A percentile compares a stretch with the other conserved stretches of the same genome.
Conservation (phyloP, 2,329 filamentous ascomycete species). For the Xylariomycetidae sp. region DNA sequence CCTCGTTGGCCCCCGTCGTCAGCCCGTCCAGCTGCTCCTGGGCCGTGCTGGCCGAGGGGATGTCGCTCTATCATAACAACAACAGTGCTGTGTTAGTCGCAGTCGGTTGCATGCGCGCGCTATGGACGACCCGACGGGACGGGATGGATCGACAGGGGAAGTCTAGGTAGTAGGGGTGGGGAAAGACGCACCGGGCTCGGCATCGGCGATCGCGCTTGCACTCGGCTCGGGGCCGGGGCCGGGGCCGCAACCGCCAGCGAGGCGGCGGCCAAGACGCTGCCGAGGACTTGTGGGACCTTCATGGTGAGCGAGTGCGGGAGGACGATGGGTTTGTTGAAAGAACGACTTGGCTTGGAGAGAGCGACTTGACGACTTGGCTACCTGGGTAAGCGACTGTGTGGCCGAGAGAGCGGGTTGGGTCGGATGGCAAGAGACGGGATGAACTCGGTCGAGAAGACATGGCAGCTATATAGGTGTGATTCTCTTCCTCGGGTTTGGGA, state of each 20-base stretch:
- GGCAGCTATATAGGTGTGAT: too few species aligned
- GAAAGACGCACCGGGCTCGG: conserved; percentile 4
- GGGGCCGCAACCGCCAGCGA: conserved; percentile 1
- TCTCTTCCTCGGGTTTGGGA: too few species aligned
- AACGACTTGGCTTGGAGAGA: too few species aligned
- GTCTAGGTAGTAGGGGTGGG: not conserved
- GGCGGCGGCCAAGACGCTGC: conserved; percentile 1
- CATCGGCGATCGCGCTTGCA: conserved; percentile 3
- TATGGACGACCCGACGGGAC: not conserved
- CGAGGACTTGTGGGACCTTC: not conserved
- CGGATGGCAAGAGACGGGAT: too few species aligned
- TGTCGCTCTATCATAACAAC: conserved; percentile 50
- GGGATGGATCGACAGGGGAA: not conserved
- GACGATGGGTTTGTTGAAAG: too few species aligned
- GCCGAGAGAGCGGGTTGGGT: too few species aligned
- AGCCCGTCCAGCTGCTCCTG: conserved; percentile 5
- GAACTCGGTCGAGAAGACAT: too few species aligned
- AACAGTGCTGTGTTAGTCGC: too few species aligned
- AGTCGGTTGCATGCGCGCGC: not conserved
- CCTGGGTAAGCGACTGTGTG: too few species aligned
- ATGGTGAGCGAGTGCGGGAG: not conserved
- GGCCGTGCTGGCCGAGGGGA: conserved; percentile 49
- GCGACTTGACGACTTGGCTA: too few species aligned
- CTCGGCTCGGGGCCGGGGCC: not conserved
- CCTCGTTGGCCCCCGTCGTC: conserved; percentile 6